Percentiles rank a stretch among this genome's conserved stretches.
phyloP scores from a whole-genome alignment of 306 rosid species.

The Luffa acutangula region DNA sequence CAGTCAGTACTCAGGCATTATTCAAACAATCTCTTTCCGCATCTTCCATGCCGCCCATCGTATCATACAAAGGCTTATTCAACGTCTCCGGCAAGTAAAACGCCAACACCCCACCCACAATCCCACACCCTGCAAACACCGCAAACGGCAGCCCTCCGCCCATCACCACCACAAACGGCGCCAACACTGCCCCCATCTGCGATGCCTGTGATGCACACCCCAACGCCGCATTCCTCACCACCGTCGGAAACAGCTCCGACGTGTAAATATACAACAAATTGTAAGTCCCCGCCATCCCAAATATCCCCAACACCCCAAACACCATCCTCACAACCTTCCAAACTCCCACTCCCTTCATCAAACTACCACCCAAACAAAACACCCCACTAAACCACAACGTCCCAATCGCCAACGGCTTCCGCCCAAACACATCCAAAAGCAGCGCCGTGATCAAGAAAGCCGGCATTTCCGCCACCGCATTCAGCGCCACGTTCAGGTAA shows the following conservation, averaged over 20 bases:
- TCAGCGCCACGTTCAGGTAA: conserved; percentile 52
- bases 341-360: conserved; percentile 23
- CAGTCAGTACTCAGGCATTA: background rate
- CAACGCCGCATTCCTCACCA: conserved; percentile 74
- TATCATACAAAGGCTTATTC: conserved; percentile 68
- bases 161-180: conserved; percentile 81
- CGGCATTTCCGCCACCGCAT: conserved; percentile 84
- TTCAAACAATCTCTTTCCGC: conserved; percentile 12
- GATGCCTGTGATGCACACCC: conserved; percentile 66
- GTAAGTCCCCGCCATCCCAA: conserved; percentile 89
- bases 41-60: conserved; percentile 53
- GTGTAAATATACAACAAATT: conserved; percentile 69
- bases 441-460: conserved; percentile 65
- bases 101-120: conserved; percentile 49
- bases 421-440: conserved; percentile 46
- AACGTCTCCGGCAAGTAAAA: conserved; percentile 80
- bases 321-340: conserved; percentile 50
- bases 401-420: conserved; percentile 51
- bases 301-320: conserved; percentile 70
- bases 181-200: conserved; percentile 78
- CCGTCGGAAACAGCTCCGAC: conserved; percentile 78
- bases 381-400: conserved; percentile 78
- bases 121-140: conserved; percentile 61
- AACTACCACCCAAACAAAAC: conserved; percentile 53
- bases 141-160: conserved; percentile 60